Evolutionary conservation across 2,329 filamentous ascomycete species (phyloP).

Genomic region (Neofusicoccum laricinum): DNA sequence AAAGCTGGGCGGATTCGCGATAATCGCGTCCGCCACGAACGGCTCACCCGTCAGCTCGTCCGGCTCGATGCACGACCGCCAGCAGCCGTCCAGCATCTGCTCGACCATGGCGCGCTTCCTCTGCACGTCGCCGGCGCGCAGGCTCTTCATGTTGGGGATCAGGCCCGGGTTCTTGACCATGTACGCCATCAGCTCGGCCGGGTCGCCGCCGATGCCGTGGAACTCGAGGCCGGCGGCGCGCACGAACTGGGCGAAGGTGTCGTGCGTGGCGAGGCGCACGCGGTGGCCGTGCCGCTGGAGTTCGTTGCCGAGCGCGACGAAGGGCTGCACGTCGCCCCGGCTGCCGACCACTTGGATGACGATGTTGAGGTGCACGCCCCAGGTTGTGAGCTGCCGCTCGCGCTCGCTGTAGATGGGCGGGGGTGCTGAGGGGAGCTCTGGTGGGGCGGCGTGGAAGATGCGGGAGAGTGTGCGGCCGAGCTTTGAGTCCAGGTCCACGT

Average conservation of each 20-base stretch:
- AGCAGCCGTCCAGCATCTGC: slow-evolving; percentile 81
- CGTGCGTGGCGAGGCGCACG: slow-evolving; percentile 75
- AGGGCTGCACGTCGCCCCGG: slow-evolving; percentile 77
- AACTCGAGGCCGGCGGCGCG: slow-evolving; percentile 72
- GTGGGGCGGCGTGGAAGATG: background rate
- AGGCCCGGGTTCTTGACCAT: slow-evolving; percentile 83
- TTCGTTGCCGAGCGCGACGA: slow-evolving; percentile 70
- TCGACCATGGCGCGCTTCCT: slow-evolving; percentile 67
- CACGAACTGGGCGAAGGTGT: slow-evolving; percentile 73
- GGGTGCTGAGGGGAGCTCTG: background rate
- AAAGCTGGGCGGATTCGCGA: slow-evolving; percentile 76
- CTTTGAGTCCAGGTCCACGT: background rate
- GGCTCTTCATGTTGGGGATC: slow-evolving; percentile 69
- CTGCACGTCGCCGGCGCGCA: slow-evolving; percentile 71
- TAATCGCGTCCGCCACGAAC: slow-evolving; percentile 81
- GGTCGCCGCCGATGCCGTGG: slow-evolving; percentile 76
- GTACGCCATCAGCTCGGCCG: slow-evolving; percentile 79
- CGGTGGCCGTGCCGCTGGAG: slow-evolving; percentile 70
- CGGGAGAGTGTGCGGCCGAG: slow-evolving; percentile 13
- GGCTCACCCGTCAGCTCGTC: slow-evolving; percentile 70
- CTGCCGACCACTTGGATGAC: slow-evolving; percentile 83
- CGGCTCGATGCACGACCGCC: slow-evolving; percentile 72
- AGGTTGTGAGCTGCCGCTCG: background rate
- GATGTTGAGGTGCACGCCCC: slow-evolving; percentile 52
- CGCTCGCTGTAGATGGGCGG: background rate